A percentile compares a stretch with the other conserved stretches of the same genome.
phyloP scores from a whole-genome alignment of 2,329 filamentous ascomycete genomes.

The Cryoendolithus antarcticus region DNA sequence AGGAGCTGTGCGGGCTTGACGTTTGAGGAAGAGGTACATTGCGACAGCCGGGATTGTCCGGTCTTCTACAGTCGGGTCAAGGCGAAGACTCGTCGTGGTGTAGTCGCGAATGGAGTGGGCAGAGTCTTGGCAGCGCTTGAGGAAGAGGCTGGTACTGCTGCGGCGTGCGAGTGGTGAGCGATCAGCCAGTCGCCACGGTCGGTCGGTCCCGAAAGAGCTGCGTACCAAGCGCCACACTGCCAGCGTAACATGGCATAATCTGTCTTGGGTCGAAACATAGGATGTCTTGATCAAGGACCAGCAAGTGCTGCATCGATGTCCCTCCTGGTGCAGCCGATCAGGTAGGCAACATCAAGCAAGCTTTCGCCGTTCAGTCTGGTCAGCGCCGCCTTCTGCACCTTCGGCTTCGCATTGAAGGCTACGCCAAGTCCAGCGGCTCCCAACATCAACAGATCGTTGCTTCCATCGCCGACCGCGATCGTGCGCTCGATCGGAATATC shows the following conservation, averaged over 20 bases:
- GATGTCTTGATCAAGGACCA: too few species aligned
- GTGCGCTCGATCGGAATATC: constrained; percentile 53
- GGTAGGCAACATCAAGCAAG: constrained; percentile 58
- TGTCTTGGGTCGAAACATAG: too few species aligned
- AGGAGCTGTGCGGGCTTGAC: constrained; percentile 64
- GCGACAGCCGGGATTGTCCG: constrained; percentile 84
- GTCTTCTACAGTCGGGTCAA: constrained; percentile 73
- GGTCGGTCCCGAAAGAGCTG: too few species aligned
- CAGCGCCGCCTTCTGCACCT: constrained; percentile 65
- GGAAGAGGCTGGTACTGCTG: constrained; percentile 12
- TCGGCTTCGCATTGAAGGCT: constrained; percentile 74
- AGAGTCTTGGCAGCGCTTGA: constrained; percentile 32
- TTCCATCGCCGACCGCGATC: constrained; percentile 67
- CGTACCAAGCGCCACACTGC: too few species aligned
- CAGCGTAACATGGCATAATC: too few species aligned
- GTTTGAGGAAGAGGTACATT: constrained; percentile 65
- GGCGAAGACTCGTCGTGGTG: constrained; percentile 38
- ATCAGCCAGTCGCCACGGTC: too few species aligned
- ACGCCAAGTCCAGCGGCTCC: constrained; percentile 61
- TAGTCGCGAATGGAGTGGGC: constrained; percentile 26
- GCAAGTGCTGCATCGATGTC: too few species aligned
- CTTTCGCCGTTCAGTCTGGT: constrained; percentile 59
- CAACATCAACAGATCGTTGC: constrained; percentile 75
- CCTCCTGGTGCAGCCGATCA: constrained; percentile 44
- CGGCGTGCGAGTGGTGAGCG: constrained; percentile 15